Evolutionary conservation across 2,329 filamentous ascomycete genomes (phyloP), one percentile per base, ranked within the genome.

Genomic region (Fusarium abutilonis): DNA sequence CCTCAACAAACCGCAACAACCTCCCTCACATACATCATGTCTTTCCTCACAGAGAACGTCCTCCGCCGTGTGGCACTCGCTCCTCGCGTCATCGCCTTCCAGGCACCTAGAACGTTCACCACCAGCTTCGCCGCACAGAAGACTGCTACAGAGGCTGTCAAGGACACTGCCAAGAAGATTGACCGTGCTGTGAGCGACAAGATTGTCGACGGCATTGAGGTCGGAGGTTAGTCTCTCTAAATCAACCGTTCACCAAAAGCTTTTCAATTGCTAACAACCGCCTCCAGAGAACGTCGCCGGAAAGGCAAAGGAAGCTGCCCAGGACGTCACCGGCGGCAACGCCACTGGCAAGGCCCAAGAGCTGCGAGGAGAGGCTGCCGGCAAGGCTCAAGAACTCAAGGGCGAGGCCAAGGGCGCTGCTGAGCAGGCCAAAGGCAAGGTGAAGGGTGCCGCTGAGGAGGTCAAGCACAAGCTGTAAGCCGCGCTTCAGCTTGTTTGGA

Each of bases 131-230:
- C 73, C 2, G 64, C 74, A 9, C 78, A 77, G 42, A 86, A 86
- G 76, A 77, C 79, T 9, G 76, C 80, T 3, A 76, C 82, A 47
- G 83, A 88, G 53, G 66, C 79, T 0, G 82, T 83, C 67, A 89
- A 88, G 75, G 85, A 89, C 60, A 80, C 80, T 4, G 74, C 85
- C 54, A 86, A 88, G 75, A 77, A 75, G 6, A 84, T 87, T 6
- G 85, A 89, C 76, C 80, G 84, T 28, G 80, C 77, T 45, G 84
- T 89, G 38, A 82, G 83, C 56, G 82, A 86, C 71, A 88, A 86
- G 71, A 71, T 89, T 15, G 83, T 88, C 26, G 83, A 85, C 35
- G 85, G 84, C 14, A 86, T 89, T 70, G 79, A 89, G 65, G 76
- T 79, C 42, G 82, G 82, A 44, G 74, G 87, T 88, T 78, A 56